These are phyloP conservation scores for Trifolium repens DNA, from an alignment of 306 rosid species.

Conservation along the genomic window DNA sequence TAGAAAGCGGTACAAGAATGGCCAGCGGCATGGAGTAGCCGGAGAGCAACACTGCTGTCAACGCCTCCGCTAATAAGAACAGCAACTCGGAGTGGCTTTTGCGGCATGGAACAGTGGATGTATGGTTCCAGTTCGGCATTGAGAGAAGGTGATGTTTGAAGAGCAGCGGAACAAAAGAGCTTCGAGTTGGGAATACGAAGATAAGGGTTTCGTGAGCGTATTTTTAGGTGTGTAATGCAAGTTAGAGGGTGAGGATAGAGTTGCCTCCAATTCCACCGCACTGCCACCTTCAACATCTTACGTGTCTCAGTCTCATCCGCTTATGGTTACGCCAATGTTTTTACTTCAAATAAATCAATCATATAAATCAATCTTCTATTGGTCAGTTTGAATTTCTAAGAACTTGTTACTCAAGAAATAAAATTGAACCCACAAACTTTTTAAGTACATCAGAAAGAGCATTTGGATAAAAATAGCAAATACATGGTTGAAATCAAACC, in stretches of 20 bases:
- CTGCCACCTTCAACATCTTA: slow-evolving; percentile 36
- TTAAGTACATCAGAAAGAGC: too few relatives aligned
- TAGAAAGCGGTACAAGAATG: slow-evolving; percentile 91
- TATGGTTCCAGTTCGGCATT: slow-evolving; percentile 50
- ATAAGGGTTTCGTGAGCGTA: slow-evolving; percentile 40
- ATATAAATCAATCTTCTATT: too few relatives aligned
- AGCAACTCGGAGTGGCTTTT: slow-evolving; percentile 63
- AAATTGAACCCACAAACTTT: too few relatives aligned
- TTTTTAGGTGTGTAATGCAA: slow-evolving; percentile 37
- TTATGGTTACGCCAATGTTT: neutral
- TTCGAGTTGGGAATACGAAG: slow-evolving; percentile 40
- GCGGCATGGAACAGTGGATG: slow-evolving; percentile 73
- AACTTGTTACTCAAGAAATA: too few relatives aligned
- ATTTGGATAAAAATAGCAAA: too few relatives aligned
- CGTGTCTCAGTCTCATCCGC: slow-evolving; percentile 17
- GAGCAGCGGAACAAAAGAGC: slow-evolving; percentile 19
- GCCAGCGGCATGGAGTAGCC: slow-evolving; percentile 84
- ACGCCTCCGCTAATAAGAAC: slow-evolving; percentile 91
- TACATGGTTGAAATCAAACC: too few relatives aligned
- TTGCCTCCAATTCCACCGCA: slow-evolving; percentile 39
- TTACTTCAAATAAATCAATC: too few relatives aligned
- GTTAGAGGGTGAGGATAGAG: slow-evolving; percentile 37
- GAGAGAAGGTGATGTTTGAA: slow-evolving; percentile 41
- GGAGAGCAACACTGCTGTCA: slow-evolving; percentile 94
- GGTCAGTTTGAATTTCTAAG: too few relatives aligned